Conservation (phyloP, 2,329 filamentous ascomycete species). For the Pseudopithomyces chartarum region DNA sequence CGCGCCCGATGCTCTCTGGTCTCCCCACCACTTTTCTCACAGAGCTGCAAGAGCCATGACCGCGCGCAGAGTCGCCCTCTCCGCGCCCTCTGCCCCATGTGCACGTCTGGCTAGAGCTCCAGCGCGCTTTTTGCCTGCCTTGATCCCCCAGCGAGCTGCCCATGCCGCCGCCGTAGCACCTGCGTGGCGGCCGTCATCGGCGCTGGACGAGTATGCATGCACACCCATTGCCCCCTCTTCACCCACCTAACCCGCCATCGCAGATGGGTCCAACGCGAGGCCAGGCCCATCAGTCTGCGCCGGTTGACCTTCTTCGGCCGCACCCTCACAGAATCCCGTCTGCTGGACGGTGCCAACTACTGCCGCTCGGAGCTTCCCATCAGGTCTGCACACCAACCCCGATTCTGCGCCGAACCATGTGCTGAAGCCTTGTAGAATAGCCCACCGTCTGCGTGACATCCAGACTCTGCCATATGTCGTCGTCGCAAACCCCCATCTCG, state of each 20-base stretch:
- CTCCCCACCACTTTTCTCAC: conserved; percentile 19
- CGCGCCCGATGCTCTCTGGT: neutral
- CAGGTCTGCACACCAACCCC: conserved; percentile 55
- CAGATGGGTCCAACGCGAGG: conserved; percentile 92
- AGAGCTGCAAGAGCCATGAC: conserved; percentile 27
- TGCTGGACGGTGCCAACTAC: conserved; percentile 96
- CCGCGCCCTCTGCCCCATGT: conserved; percentile 11
- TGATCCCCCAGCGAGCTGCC: conserved; percentile 12
- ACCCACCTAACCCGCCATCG: conserved; percentile 11
- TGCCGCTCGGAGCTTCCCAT: conserved; percentile 93
- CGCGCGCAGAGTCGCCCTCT: conserved; percentile 10
- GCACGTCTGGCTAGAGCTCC: conserved; percentile 15
- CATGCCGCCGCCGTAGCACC: conserved; percentile 50
- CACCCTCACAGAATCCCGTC: conserved; percentile 83
- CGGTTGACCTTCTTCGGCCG: conserved; percentile 98
- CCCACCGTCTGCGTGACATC: conserved; percentile 95
- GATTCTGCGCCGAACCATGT: neutral
- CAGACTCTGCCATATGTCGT: conserved; percentile 95
- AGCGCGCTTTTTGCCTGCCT: neutral
- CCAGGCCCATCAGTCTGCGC: conserved; percentile 91
- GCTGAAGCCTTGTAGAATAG: conserved; percentile 63
- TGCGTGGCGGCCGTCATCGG: conserved; percentile 62
- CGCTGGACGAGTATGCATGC: conserved; percentile 62
- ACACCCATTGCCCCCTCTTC: neutral
- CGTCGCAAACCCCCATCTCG: conserved; percentile 92